These are phyloP conservation scores for Diaporthe caulivora DNA, from an alignment of 2,329 filamentous ascomycete species.

Conservation along the genomic window DNA sequence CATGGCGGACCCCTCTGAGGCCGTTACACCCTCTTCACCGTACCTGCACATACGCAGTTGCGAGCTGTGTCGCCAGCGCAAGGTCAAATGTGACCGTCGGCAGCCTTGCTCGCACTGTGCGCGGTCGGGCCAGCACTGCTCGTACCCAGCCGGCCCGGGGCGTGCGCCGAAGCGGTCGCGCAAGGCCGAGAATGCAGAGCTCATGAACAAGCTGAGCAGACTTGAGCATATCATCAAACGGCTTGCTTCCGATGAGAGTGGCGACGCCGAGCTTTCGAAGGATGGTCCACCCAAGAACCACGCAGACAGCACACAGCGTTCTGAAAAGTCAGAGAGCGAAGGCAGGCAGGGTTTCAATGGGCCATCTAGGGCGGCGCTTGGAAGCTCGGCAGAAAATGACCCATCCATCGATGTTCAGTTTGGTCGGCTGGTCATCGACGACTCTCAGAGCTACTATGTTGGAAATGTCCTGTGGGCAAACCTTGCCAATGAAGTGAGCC, in stretches of 20 bases:
- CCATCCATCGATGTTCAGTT: slow-evolving; percentile 32
- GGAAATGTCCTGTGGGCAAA: slow-evolving; percentile 40
- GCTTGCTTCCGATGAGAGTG: slow-evolving; percentile 16
- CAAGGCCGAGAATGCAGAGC: slow-evolving; percentile 28
- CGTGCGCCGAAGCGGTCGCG: slow-evolving; percentile 40
- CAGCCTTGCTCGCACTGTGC: slow-evolving; percentile 35
- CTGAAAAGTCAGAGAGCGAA: neutral
- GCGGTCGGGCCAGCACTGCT: slow-evolving; percentile 32
- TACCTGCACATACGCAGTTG: slow-evolving; percentile 31
- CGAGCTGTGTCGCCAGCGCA: slow-evolving; percentile 37
- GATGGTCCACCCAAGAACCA: neutral
- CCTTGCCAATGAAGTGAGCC: slow-evolving; percentile 37
- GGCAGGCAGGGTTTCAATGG: neutral
- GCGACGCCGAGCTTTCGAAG: neutral
- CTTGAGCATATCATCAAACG: slow-evolving; percentile 36
- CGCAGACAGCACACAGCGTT: neutral
- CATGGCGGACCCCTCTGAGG: slow-evolving; percentile 9
- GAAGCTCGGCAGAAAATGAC: neutral
- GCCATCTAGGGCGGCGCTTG: neutral
- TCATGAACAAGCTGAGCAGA: slow-evolving; percentile 35
- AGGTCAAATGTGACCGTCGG: slow-evolving; percentile 37
- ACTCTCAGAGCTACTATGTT: slow-evolving; percentile 40
- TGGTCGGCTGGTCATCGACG: slow-evolving; percentile 36
- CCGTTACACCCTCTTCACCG: neutral
- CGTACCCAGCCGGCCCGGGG: slow-evolving; percentile 39